phyloP scores from a whole-genome alignment of 495 filamentous ascomycete genomes.

The Talaromyces borbonicus region DNA sequence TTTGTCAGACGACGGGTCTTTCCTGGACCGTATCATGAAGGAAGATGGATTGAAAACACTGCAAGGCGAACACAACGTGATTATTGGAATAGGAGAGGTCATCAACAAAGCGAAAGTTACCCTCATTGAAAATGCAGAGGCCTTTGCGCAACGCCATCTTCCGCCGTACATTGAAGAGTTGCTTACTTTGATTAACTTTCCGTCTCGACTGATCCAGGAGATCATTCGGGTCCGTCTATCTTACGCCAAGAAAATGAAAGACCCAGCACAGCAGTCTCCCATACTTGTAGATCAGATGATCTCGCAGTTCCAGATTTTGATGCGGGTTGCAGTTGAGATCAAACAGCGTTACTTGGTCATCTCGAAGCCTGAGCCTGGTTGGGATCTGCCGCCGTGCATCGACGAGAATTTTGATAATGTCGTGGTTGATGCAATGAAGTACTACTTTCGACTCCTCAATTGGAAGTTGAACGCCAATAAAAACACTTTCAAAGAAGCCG shows the following conservation, averaged over 20 bases:
- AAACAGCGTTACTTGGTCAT: conserved; percentile 81
- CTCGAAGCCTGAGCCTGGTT: conserved; percentile 79
- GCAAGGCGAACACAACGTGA: conserved; percentile 72
- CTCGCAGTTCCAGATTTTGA: conserved; percentile 84
- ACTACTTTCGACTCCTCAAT: conserved; percentile 94
- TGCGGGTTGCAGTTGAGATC: conserved; percentile 82
- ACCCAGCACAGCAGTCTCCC: conserved; percentile 69
- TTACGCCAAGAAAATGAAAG: conserved; percentile 90
- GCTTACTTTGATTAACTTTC: conserved; percentile 91
- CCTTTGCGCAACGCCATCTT: conserved; percentile 82
- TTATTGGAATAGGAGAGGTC: conserved; percentile 69
- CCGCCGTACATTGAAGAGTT: conserved; percentile 97
- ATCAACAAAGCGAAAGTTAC: conserved; percentile 91
- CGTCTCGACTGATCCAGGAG: conserved; percentile 88
- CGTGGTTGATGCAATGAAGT: conserved; percentile 89
- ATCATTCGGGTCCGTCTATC: conserved; percentile 89
- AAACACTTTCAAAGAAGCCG: conserved; percentile 97
- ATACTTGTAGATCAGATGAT: conserved; percentile 98
- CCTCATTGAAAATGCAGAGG: conserved; percentile 74
- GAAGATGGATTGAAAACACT: conserved; percentile 90
- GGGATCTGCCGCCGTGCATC: conserved; percentile 92
- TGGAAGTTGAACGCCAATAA: conserved; percentile 97
- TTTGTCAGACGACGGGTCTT: conserved; percentile 78
- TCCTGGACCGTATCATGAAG: conserved; percentile 95
- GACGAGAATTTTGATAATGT: conserved; percentile 94